These are phyloP conservation scores for Alternaria sp. DNA, from an alignment of 2,329 filamentous ascomycete genomes.

Conservation along the genomic window DNA sequence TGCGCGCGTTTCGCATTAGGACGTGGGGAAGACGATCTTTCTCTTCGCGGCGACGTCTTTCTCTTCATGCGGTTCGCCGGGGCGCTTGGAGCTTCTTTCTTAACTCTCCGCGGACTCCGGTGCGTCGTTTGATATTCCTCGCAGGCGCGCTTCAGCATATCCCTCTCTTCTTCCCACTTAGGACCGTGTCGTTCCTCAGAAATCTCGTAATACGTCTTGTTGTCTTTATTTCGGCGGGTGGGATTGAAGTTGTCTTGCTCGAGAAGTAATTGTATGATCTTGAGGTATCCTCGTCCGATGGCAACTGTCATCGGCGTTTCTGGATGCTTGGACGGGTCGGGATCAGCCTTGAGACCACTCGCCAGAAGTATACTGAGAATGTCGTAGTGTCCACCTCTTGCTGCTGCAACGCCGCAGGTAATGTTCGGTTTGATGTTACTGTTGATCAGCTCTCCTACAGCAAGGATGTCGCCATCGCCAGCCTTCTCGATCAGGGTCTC, in stretches of 20 bases:
- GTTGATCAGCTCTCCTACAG: constrained; percentile 57
- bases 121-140: constrained; percentile 58
- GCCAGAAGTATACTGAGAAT: constrained; percentile 75
- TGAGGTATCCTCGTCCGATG: constrained; percentile 85
- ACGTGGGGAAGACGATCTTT: constrained; percentile 45
- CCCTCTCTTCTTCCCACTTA: constrained; percentile 87
- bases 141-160: constrained; percentile 77
- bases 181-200: constrained; percentile 82
- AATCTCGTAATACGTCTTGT: constrained; percentile 85
- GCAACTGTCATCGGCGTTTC: constrained; percentile 93
- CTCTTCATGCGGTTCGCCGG: constrained; percentile 38
- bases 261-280: constrained; percentile 80
- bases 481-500: constrained; percentile 58
- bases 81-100: constrained; percentile 42
- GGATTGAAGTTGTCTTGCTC: constrained; percentile 83
- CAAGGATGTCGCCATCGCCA: constrained; percentile 55
- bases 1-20: constrained; percentile 35
- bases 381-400: constrained; percentile 87
- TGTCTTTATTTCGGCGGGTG: constrained; percentile 72
- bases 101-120: constrained; percentile 42
- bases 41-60: constrained; percentile 39
- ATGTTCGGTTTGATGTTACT: constrained; percentile 69
- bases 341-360: constrained; percentile 54
- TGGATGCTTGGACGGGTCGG: constrained; percentile 77
- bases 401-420: constrained; percentile 87